Evolutionary conservation across 2,329 filamentous ascomycete genomes (phyloP).

Genomic region (Penicillium psychrosexuale): DNA sequence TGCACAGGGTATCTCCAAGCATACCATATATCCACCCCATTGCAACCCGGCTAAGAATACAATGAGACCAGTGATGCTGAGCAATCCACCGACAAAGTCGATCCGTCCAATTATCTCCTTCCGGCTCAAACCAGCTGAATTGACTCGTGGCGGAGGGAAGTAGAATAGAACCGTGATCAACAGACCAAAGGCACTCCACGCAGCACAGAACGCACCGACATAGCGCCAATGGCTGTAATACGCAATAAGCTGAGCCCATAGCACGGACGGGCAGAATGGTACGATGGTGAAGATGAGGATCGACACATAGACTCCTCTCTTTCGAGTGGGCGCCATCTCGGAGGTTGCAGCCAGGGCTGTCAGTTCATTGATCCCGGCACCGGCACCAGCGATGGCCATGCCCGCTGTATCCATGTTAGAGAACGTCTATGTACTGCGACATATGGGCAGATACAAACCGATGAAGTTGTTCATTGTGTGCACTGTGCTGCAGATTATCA

Average conservation of each 20-base stretch:
- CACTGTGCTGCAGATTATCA: constrained; percentile 58
- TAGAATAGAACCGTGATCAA: constrained; percentile 45
- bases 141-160: constrained; percentile 45
- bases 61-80: constrained; percentile 49
- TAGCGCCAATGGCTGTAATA: constrained; percentile 46
- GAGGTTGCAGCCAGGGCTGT: constrained; percentile 66
- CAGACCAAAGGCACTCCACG: constrained; percentile 44
- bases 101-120: constrained; percentile 45
- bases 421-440: not conserved
- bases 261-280: constrained; percentile 60
- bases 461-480: constrained; percentile 61
- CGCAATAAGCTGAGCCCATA: constrained; percentile 59
- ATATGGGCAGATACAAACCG: constrained; percentile 43
- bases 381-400: constrained; percentile 60
- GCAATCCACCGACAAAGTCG: constrained; percentile 50
- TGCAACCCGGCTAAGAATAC: constrained; percentile 51
- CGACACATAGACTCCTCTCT: constrained; percentile 63
- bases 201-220: constrained; percentile 42
- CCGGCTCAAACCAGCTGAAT: constrained; percentile 38
- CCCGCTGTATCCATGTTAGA: constrained; percentile 38
- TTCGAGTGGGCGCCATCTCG: constrained; percentile 63
- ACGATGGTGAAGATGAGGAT: constrained; percentile 60
- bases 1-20: constrained; percentile 7
- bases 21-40: constrained; percentile 51
- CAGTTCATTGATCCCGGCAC: constrained; percentile 66